Evolutionary conservation across 441 rosid genomes (phyloP), one percentile per base, ranked within the genome.

Genomic region (Erysimum cheiri): DNA sequence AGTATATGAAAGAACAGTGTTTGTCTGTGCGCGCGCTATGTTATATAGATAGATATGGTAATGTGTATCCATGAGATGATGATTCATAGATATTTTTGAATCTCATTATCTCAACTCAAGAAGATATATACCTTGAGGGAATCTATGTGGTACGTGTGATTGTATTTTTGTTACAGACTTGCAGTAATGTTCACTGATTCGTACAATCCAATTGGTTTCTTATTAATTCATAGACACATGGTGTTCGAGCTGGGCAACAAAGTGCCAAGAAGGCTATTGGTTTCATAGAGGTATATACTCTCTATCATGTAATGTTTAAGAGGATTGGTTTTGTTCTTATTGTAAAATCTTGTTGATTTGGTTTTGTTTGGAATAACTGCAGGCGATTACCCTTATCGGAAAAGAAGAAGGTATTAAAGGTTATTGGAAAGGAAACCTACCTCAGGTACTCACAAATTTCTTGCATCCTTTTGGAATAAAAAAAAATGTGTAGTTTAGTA

Each of bases 381-480:
- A 95, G 99, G 98, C 99, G 8, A 76, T 89, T 59, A 53, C 80
- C 32, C 69, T 85, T 70, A 87, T 92, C 57, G 95, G 92, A 58
- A 90, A 87, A 80, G 91, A 95, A 77, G 98, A 87, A 80, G 99
- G 98, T 33, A 57, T 92, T 32, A 95, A 85, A 81, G 98, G 99
- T 35, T 95, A 89, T 56, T 91, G 99, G 99, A 95, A 95, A 84
- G 99, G 98, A 60, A 92, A 95, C 77, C 82, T 95, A 50, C 98
- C 99, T 52, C 99, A 95, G 98, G 98, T 92, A 46, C 71, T 41
- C 41, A 36, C 8, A 49, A 49, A 13, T 61, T 68, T 67, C 36
- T 50, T 17, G 50, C 1, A 28, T 29, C 50, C 14, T 14, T 28
- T 28, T 41, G 24, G 0, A 2, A 39, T 4, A 26, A 54, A 33